Evolutionary conservation across 1,139 yeast species (phyloP).

Genomic region (Diutina mesorugosa): DNA sequence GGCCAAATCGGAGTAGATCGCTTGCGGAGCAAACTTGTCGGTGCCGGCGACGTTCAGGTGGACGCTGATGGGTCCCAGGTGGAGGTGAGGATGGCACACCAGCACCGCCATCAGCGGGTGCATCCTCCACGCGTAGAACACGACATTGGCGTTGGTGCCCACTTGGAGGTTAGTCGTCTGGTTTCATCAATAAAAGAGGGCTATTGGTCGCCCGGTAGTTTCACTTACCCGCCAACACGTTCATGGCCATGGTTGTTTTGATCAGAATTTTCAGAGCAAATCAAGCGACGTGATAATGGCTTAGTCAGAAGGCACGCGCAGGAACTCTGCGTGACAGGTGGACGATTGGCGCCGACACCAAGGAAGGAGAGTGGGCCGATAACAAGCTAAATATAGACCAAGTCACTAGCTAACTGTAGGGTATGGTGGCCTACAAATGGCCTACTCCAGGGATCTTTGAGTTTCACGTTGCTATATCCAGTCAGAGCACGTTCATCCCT

Average conservation of each 20-base stretch:
- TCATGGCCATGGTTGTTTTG: neutral
- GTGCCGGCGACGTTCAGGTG: constrained; percentile 3
- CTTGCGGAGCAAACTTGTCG: constrained; percentile 4
- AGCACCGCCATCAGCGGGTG: constrained; percentile 6
- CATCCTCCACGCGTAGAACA: constrained; percentile 9
- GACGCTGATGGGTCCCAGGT: constrained; percentile 4
- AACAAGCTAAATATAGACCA: no score
- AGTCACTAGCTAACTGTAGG: no score
- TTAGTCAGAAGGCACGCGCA: constrained; percentile 1
- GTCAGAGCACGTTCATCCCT: no score
- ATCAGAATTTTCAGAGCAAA: constrained; percentile 1
- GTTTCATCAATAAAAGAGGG: neutral
- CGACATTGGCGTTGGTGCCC: constrained; percentile 13
- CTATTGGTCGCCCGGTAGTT: neutral
- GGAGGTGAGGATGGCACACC: constrained; percentile 6
- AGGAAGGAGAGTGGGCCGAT: no score
- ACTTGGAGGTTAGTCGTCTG: constrained; percentile 5
- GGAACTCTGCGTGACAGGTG: neutral
- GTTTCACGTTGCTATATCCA: no score
- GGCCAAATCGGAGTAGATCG: constrained; percentile 6
- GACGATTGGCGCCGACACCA: neutral
- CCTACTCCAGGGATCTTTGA: no score
- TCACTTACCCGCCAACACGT: neutral
- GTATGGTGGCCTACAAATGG: no score
- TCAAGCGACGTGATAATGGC: neutral